Evolutionary conservation across 2,329 filamentous ascomycete genomes (phyloP).

Genomic region (Mariannaea sp.): DNA sequence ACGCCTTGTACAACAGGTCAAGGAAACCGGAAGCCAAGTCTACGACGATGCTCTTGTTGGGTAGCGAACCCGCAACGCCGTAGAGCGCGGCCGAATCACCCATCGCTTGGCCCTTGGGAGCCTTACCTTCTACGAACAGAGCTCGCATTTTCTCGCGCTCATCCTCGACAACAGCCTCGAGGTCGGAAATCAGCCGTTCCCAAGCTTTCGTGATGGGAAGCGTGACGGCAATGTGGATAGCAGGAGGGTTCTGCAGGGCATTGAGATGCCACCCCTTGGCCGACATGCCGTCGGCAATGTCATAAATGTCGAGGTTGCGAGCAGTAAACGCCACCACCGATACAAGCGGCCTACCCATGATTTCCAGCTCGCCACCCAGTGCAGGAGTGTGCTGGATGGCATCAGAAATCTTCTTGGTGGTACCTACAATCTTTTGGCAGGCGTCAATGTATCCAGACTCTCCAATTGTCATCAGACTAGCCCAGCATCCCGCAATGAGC

Average conservation of each 20-base stretch:
- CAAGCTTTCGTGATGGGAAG: conserved; percentile 81
- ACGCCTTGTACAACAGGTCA: conserved; percentile 90
- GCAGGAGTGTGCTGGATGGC: conserved; percentile 72
- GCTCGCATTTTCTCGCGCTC: conserved; percentile 83
- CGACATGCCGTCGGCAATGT: conserved; percentile 88
- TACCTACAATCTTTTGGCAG: conserved; percentile 85
- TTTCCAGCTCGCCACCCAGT: conserved; percentile 72
- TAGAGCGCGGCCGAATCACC: conserved; percentile 89
- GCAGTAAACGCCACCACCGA: conserved; percentile 88
- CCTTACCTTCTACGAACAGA: conserved; percentile 70
- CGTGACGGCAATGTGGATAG: conserved; percentile 93
- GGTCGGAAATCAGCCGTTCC: conserved; percentile 77
- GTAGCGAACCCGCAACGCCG: conserved; percentile 90
- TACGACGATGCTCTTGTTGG: conserved; percentile 93
- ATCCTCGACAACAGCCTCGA: conserved; percentile 67
- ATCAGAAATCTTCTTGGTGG: conserved; percentile 79
- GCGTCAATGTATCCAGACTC: conserved; percentile 86
- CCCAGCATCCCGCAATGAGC: conserved; percentile 95
- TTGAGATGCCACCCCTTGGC: conserved; percentile 93
- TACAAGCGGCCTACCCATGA: conserved; percentile 85
- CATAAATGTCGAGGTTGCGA: conserved; percentile 88
- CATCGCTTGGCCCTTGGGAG: conserved; percentile 66
- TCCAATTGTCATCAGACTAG: conserved; percentile 85
- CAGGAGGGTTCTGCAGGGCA: conserved; percentile 86
- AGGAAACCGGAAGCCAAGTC: conserved; percentile 90